A percentile compares a stretch with the other conserved stretches of the same genome.
Evolutionary conservation across 192 early-diverging fungal species (phyloP).

Genomic region (Entrophospora sp.): DNA sequence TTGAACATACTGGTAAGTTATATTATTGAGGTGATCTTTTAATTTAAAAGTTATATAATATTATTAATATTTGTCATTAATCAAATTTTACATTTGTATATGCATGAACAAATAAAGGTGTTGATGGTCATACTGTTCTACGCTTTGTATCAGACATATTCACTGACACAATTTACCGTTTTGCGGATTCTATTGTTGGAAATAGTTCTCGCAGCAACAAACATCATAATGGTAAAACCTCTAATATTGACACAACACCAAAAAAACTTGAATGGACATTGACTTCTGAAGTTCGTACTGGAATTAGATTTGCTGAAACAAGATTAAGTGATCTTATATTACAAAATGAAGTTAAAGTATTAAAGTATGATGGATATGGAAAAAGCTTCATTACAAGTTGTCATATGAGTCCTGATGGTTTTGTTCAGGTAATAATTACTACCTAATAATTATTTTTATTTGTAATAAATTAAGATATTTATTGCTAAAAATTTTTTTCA

Average conservation of each 20-base stretch:
- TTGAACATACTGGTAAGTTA: constrained; percentile 66
- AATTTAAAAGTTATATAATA: constrained; percentile 23
- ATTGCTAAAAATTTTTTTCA: neutral
- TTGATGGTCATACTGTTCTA: constrained; percentile 44
- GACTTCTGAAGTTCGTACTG: constrained; percentile 28
- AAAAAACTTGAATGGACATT: constrained; percentile 40
- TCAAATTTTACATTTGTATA: neutral
- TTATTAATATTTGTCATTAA: neutral
- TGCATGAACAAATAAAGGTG: no score
- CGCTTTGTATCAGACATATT: constrained; percentile 33
- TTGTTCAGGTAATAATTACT: constrained; percentile 34
- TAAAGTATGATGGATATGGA: constrained; percentile 58
- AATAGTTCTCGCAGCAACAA: neutral
- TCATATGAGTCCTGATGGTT: constrained; percentile 52
- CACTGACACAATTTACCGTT: constrained; percentile 40
- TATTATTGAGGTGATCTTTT: neutral
- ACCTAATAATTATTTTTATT: neutral
- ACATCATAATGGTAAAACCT: neutral
- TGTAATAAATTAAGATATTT: neutral
- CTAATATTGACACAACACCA: constrained; percentile 26
- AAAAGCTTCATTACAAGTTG: constrained; percentile 53
- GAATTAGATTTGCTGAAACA: constrained; percentile 41
- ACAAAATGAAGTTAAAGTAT: constrained; percentile 53
- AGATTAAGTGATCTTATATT: constrained; percentile 38
- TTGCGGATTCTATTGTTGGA: no score